phyloP scores from a whole-genome alignment of 805 yeast species.

The Saccharomycopsis vini region DNA sequence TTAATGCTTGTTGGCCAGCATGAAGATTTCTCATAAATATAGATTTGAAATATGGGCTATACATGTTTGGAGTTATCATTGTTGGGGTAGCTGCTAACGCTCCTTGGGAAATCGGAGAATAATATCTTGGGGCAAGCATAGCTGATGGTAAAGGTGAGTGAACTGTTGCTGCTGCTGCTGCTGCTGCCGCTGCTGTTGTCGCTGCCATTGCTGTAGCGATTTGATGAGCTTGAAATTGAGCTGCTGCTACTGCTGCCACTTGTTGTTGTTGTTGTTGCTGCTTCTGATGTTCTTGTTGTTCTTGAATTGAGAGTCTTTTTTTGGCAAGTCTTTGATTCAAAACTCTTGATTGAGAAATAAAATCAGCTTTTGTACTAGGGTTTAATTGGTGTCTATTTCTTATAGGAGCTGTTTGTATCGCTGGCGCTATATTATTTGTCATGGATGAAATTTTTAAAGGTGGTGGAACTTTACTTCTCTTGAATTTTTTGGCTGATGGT shows the following conservation, averaged over 20 bases:
- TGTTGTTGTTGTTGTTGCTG: too few species aligned
- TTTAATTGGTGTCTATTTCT: conserved; percentile 11
- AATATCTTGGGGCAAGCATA: conserved; percentile 18
- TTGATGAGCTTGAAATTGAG: neutral
- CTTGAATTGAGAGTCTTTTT: too few species aligned
- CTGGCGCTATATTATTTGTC: conserved; percentile 21
- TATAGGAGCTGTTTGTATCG: conserved; percentile 29
- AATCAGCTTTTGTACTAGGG: neutral
- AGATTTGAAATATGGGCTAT: conserved; percentile 13
- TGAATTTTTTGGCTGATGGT: conserved; percentile 24
- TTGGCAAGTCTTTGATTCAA: conserved; percentile 1
- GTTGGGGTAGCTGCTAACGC: conserved; percentile 12
- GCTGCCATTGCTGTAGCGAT: conserved; percentile 15
- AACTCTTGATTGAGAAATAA: conserved; percentile 4
- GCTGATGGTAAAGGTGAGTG: conserved; percentile 11
- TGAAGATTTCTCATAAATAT: conserved; percentile 6
- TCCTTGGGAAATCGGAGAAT: conserved; percentile 10
- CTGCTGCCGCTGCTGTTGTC: conserved; percentile 19
- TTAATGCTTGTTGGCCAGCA: neutral
- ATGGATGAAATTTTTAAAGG: conserved; percentile 23
- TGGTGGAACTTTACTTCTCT: conserved; percentile 26
- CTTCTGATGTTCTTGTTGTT: neutral
- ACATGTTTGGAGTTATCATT: conserved; percentile 10
- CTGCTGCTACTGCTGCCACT: too few species aligned
- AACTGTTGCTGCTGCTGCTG: conserved; percentile 18